Base-by-base conservation (phyloP, 139 green algal species). In the Cymbomonas tetramitiformis region DNA sequence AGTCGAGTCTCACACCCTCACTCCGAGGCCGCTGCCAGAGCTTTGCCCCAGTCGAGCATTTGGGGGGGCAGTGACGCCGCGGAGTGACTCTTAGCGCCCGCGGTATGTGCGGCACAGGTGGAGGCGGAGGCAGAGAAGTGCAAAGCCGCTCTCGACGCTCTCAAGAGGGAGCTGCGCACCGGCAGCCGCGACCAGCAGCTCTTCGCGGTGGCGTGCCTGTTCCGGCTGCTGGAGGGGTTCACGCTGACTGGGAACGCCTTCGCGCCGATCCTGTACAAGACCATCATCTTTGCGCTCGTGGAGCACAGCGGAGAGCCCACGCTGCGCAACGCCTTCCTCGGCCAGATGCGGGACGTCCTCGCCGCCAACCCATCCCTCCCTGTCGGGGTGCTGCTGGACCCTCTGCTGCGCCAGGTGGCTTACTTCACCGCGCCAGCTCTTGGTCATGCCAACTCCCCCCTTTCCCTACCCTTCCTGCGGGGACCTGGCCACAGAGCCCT, bases 261-360 rank as follows among this genome's bases (percentile, higher is more conserved):
- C 41, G 26, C 41, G 21, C 41, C 41, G 7, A 23, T 50, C 7
- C 21, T 50, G 41, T 50, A 50, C 41, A 50, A 50, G 41, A 50
- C 41, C 21, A 50, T 50, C 41, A 23, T 50, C 5, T 50, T 50
- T 23, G 29, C 29, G 41, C 8, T 50, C 41, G 29, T 50, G 6
- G 41, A 50, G 41, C 41, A 50, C 41, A 9, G 26, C 21, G 5
- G 41, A 6, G 29, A 50, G 21, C 6, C 26, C 9, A 21, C 41
- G 41, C 21, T 50, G 6, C 5, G 41, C 6, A 23, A 50, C 9
- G 26, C 29, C 41, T 31, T 50, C 5, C 26, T 21, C 41, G 41
- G 21, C 41, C 21, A 50, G 41, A 21, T 50, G 21, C 26, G 29
- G 9, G 7, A 31, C 8, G 41, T 23, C 21, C 8, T 50, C 6